Base-by-base conservation (phyloP, 768 basidiomycete species). In the Hygrocybe coccinea region DNA sequence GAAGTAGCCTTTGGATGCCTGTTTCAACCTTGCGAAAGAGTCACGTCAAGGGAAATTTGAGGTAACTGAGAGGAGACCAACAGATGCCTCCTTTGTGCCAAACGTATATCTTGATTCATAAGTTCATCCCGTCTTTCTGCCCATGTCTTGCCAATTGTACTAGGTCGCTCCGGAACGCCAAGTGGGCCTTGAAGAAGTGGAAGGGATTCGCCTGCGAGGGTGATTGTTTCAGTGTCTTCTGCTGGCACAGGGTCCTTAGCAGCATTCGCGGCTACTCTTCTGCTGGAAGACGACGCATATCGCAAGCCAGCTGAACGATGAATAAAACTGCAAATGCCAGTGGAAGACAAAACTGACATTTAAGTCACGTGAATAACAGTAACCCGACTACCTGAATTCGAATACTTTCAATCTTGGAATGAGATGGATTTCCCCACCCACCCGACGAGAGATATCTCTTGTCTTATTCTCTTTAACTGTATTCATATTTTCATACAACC, bases 1-100 rank as follows among this genome's bases (percentile, higher is more conserved):
- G 64, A 91, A 97, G 71, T 97, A 95, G 0, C 93, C 92, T 64
- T 86, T 88, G 11, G 83, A 79, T 0, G 79, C 75, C 64, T 80
- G 71, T 59, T 76, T 78, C n/a, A 79, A 74, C 52, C 77, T 79
- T 55, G n/a, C 41, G 56, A 24, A 39, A 46, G n/a, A 22, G 21
- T 22, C 4, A 39, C 58, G 17, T 56, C 39, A 41, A 41, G 51
- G 2, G 17, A 24, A 5, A 38, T 48, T 17, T 9, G 21, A 29
- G 24, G 8, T 10, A 50, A 33, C 19, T 19, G 17, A n/a, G 2
- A 36, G n/a, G 2, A 3, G 8, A 73, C 78, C 57, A 60, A 81
- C 79, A 82, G 57, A 67, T 87, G 86, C 58, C 79, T 74, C 49
- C 94, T 76, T 64, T 92, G 86, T 24, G 82, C 81, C 60, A 88